phyloP scores from a whole-genome alignment of 768 basidiomycete species.

The Calocera viscosa region DNA sequence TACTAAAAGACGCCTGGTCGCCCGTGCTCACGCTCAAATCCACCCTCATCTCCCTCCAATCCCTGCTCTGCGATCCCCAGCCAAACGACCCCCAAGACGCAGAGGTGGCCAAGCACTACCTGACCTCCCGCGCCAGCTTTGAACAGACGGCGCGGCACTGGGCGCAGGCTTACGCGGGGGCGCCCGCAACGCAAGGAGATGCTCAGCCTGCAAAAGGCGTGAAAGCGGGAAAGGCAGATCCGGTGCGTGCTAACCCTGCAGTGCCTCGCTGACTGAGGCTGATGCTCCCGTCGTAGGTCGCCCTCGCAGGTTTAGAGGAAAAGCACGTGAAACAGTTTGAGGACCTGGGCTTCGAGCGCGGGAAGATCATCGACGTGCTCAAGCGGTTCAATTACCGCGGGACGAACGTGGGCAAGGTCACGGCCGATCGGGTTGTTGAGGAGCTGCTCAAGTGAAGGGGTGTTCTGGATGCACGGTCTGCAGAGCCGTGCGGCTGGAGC shows the following conservation, averaged over 20 bases:
- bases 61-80: constrained; percentile 82
- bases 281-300: constrained; percentile 28
- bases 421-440: constrained; percentile 74
- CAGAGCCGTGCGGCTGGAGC: too few relatives aligned
- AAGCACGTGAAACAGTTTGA: constrained; percentile 79
- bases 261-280: background rate
- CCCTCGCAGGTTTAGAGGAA: constrained; percentile 67
- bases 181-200: constrained; percentile 37
- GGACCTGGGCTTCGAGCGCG: constrained; percentile 64
- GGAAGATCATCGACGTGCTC: constrained; percentile 83
- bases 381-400: constrained; percentile 80
- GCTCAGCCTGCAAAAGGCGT: constrained; percentile 26
- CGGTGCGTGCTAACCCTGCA: constrained; percentile 11
- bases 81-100: constrained; percentile 96
- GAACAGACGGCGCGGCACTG: constrained; percentile 89
- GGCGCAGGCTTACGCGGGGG: constrained; percentile 85
- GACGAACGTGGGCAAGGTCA: constrained; percentile 62
- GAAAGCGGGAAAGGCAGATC: constrained; percentile 21
- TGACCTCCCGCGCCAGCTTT: constrained; percentile 74
- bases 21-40: constrained; percentile 93
- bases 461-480: too few relatives aligned
- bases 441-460: constrained; percentile 44
- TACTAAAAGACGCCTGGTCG: constrained; percentile 76
- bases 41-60: constrained; percentile 88
- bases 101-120: constrained; percentile 94